Evolutionary conservation across 2,329 filamentous ascomycete species (phyloP), one percentile per base, ranked within the genome.

Genomic region (Seiridium unicorne): DNA sequence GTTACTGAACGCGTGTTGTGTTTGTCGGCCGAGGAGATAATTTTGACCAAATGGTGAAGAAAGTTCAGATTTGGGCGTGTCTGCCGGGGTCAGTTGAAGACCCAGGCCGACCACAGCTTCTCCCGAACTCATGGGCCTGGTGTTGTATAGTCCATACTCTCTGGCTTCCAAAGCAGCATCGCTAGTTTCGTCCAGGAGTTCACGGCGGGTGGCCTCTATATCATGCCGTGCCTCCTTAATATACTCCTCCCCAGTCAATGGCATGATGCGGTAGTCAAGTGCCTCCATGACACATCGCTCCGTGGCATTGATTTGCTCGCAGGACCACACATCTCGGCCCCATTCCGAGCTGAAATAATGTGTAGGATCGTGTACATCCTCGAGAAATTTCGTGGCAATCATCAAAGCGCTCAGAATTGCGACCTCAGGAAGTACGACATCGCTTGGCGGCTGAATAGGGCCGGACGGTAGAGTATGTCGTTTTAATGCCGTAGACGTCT

Each of bases 251-350:
- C 85, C 77, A 71, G 80, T 86, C 8, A 89, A 76, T 5, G 85
- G 84, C 72, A 89, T 73, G 68, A 90, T 83, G 59, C 85, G 80
- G 72, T 88, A 89, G 63, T 81, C 79, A 51, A 90, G 77, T 70
- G 81, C 85, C 75, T 88, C 84, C 79, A 89, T 84, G 65, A 89
- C 82, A 72, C 81, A 84, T 51, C 84, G 78, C 72, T 89, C 86
- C 1, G 87, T 89, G 55, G 80, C 80, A 65, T 88, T 88, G 66
- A 89, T 79, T 76, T 89, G 86, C 59, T 82, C 78, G 66, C 78
- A 80, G 2, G 84, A 82, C 86, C 87, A 90, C 53, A 81, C 67
- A 54, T 77, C 76, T 34, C 73, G 76, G 31, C 82, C 86, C 84
- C 86, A 89, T 35, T 70, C 72, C 13, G 75, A 67, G 62, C 78